A percentile compares a stretch with the other conserved stretches of the same genome.
phyloP scores from a whole-genome alignment of 73 alveolate species.

The Paramecium octaurelia region DNA sequence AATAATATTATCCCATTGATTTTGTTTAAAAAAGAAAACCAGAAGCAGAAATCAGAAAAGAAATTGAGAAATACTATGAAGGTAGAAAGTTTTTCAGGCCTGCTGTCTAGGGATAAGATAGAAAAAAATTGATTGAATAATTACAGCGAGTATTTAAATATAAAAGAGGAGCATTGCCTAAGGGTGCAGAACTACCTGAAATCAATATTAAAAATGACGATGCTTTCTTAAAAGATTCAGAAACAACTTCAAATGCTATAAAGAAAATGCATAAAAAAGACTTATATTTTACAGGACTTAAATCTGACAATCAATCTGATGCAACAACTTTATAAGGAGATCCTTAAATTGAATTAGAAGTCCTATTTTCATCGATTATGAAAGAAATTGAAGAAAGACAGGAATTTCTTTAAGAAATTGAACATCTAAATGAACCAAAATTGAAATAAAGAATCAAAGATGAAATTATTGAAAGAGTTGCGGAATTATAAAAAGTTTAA shows the following conservation, averaged over 20 bases:
- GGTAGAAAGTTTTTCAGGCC: conserved; percentile 64
- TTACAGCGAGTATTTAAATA: conserved; percentile 63
- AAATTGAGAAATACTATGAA: conserved; percentile 59
- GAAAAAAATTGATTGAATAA: conserved; percentile 65
- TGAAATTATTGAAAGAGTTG: conserved; percentile 75
- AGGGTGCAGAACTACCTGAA: conserved; percentile 65
- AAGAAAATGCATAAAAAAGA: conserved; percentile 50
- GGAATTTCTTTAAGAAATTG: conserved; percentile 59
- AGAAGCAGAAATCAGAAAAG: conserved; percentile 69
- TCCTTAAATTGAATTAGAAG: conserved; percentile 65
- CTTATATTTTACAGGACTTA: conserved; percentile 30
- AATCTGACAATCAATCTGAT: conserved; percentile 32
- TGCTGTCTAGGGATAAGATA: conserved; percentile 63
- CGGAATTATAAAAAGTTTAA: conserved; percentile 69
- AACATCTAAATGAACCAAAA: conserved; percentile 55
- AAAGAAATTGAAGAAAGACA: conserved; percentile 76
- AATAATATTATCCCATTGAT: conserved; percentile 66
- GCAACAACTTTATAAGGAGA: conserved; percentile 49
- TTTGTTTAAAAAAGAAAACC: conserved; percentile 68
- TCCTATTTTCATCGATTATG: conserved; percentile 60
- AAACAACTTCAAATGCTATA: conserved; percentile 11
- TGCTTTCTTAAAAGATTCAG: conserved; percentile 38
- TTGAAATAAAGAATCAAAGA: conserved; percentile 64
- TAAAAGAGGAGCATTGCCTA: conserved; percentile 65
- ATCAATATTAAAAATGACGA: background rate